Evolutionary conservation across 257 asterid genomes (phyloP), one percentile per base, ranked within the genome.

Genomic region (Paulownia fortunei): DNA sequence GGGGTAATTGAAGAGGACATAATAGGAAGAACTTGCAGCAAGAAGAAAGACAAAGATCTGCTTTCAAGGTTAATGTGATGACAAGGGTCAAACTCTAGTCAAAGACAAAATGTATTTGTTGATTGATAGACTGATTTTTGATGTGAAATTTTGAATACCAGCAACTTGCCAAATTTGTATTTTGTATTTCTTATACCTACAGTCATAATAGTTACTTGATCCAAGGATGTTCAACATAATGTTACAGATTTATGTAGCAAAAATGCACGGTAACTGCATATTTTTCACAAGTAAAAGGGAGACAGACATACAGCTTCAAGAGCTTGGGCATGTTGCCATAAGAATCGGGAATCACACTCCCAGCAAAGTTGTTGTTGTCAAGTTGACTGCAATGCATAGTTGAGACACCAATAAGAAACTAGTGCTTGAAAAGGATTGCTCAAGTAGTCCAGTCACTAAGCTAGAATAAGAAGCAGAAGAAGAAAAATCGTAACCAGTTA

Each of bases 321-420:
- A 87, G 80, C 77, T 73, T 84, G 64, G 81, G 9, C 46, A 87
- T 76, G 39, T 76, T 68, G 39, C 37, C 76, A 54, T 81, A 87
- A 60, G 89, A 65, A 68, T 58, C 79, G 18, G 92, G 92, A 73
- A 87, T 85, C 72, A 9, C 76, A 49, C 76, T 85, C 72, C 92
- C 89, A 49, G 83, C 79, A 58, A 87, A 87, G 84, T 85, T 83
- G 75, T 87, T 87, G 78, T 85, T 88, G 78, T 85, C 88, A 13
- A 88, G 79, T 55, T 88, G 92, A 74, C 89, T 87, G 92, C 80
- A 64, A 55, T 37, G 3, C 24, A 52, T 18, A 63, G 54, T 30
- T 19, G n/a, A 66, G 26, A 21, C 4, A 46, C 61, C 37, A 51
- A 30, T 61, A 65, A 78, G 27, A n/a, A n/a, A 42, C 3, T 19